phyloP scores from a whole-genome alignment of 2,329 filamentous ascomycete species.

The Fusarium anguioides region DNA sequence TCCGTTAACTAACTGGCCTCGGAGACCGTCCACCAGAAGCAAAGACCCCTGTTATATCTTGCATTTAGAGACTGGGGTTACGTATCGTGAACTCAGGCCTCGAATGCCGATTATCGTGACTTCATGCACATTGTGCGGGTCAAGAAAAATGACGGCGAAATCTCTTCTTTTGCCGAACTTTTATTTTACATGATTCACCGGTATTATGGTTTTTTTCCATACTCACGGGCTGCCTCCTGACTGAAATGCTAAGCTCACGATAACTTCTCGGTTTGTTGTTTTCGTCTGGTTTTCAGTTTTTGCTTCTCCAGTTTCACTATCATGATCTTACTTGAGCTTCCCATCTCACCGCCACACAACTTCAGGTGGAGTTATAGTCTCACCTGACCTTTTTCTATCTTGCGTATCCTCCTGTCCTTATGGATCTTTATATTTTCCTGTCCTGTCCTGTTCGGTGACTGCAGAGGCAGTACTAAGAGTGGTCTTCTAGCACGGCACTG shows the following conservation, averaged over 20 bases:
- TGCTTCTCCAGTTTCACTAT: slow-evolving; percentile 3
- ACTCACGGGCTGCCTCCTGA: slow-evolving; percentile 36
- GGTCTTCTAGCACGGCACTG: not conserved
- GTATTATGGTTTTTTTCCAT: slow-evolving; percentile 8
- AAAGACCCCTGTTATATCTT: slow-evolving; percentile 23
- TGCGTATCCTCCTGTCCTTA: not conserved
- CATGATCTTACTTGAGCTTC: not conserved
- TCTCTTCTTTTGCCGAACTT: slow-evolving; percentile 13
- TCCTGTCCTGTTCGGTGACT: not conserved
- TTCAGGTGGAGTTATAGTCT: not conserved
- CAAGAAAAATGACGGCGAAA: slow-evolving; percentile 21
- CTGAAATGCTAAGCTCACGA: slow-evolving; percentile 29
- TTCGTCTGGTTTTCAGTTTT: slow-evolving; percentile 12
- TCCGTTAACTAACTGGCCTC: slow-evolving; percentile 21
- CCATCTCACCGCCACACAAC: slow-evolving; percentile 17
- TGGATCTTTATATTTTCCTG: not conserved
- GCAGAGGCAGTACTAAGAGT: not conserved
- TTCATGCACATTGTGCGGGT: slow-evolving; percentile 12
- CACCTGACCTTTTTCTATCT: not conserved
- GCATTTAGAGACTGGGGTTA: slow-evolving; percentile 16
- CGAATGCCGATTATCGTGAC: slow-evolving; percentile 30
- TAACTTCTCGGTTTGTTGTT: slow-evolving; percentile 42
- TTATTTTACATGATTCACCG: slow-evolving; percentile 28
- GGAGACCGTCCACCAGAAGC: slow-evolving; percentile 28
- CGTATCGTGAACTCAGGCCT: slow-evolving; percentile 15